Evolutionary conservation across 208 protist species (phyloP), one percentile per base, ranked within the genome.

Genomic region (Trypanosoma boissoni): DNA sequence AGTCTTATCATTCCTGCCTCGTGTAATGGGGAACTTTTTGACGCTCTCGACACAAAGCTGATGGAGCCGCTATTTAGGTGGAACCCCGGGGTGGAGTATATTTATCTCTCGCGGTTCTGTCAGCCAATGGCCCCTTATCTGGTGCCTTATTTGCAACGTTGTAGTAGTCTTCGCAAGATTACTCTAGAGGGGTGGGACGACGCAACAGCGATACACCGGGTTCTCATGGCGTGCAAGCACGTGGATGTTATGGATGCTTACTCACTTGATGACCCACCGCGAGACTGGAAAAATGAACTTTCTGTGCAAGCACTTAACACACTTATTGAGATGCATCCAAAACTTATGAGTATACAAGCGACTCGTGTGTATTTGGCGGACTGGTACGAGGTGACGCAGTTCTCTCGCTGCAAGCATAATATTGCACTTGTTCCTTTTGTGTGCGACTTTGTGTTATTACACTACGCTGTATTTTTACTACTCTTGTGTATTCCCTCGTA

Each of bases 261-360:
- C 61, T 87, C 76, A 43, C 72, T 83, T 3, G 74, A 88, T 60
- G 85, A 95, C 54, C 62, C 68, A 6, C 78, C 76, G 37, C 77
- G 83, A 2, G 58, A 83, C 31, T 95, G 89, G 84, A 83, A 82
- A 56, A 91, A 88, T 69, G 89, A 95, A 67, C 65, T 95, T 1
- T 76, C 81, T 27, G 86, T 95, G 49, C 86, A 95, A 71, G 86
- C 89, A 1, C 80, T 95, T 28, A 76, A 76, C 1, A 92, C 85
- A 2, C 71, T 95, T 6, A 87, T 91, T 57, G 89, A 95, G 76
- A 95, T 95, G 89, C 86, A 95, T 72, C 89, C 89, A 5, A 84
- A 82, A 54, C 68, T 95, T 48, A 75, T 83, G 18, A 69, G 68
- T 27, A 78, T 95, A 6, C 83, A 88, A 68, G 80, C 81, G 20